A percentile compares a stretch with the other conserved stretches of the same genome.
Evolutionary conservation across 2,329 filamentous ascomycete species (phyloP).

Genomic region (Elsinoe ampelina): DNA sequence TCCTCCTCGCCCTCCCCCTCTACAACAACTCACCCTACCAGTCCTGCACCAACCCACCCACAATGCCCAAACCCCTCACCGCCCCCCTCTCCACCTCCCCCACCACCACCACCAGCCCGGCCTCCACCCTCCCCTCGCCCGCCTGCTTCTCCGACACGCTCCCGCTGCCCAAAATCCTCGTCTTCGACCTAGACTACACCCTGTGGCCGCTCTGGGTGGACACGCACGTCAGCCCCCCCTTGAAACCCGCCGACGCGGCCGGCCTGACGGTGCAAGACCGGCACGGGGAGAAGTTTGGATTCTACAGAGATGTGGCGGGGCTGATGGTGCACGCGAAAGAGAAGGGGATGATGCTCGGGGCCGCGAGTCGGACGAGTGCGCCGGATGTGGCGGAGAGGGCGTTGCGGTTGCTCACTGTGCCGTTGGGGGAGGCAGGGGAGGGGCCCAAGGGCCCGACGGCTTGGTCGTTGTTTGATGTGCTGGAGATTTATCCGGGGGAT

Average conservation of each 20-base stretch:
- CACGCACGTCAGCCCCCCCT: constrained; percentile 72
- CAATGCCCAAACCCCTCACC: not conserved
- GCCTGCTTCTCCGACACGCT: constrained; percentile 54
- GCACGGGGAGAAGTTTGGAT: constrained; percentile 38
- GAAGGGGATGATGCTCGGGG: constrained; percentile 51
- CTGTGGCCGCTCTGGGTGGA: constrained; percentile 99
- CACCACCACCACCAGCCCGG: constrained; percentile 20
- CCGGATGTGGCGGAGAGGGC: constrained; percentile 74
- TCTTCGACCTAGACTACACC: constrained; percentile 96
- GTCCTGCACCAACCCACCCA: not conserved
- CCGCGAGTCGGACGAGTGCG: constrained; percentile 72
- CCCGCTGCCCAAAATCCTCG: constrained; percentile 71
- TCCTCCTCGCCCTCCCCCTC: not conserved
- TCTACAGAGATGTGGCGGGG: constrained; percentile 38
- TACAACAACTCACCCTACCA: not conserved
- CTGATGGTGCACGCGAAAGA: constrained; percentile 39
- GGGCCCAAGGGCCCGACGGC: constrained; percentile 19
- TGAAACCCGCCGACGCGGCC: constrained; percentile 47
- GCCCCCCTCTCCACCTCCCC: not conserved
- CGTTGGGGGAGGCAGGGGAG: constrained; percentile 40
- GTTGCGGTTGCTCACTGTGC: constrained; percentile 62
- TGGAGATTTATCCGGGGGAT: constrained; percentile 60
- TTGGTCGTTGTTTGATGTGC: constrained; percentile 46
- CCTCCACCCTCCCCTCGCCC: constrained; percentile 34
- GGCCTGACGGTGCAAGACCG: constrained; percentile 44